Evolutionary conservation across 768 basidiomycete species (phyloP), one percentile per base, ranked within the genome.

Genomic region (Mycena albidolilacea): DNA sequence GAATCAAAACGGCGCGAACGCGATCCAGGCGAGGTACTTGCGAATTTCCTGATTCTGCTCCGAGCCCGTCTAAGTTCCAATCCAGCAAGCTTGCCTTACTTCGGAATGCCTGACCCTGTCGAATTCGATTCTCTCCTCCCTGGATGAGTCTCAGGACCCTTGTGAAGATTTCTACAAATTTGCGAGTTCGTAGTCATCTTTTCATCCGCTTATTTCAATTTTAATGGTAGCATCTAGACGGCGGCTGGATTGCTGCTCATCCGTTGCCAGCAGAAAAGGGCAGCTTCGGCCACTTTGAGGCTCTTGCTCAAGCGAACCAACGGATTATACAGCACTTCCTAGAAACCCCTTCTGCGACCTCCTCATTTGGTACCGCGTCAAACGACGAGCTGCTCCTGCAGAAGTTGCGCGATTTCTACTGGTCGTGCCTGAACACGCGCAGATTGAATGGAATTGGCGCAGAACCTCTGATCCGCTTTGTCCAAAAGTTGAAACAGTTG

Each of bases 101-200:
- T 79, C 92, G 5, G 88, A 92, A 73, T 99, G 98, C 79, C 92
- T 99, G 62, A 83, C 90, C 43, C 87, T 97, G 14, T 92, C 97
- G 11, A 93, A 95, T 1, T 88, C 91, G 0, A 93, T 99, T 70
- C 83, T 99, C 17, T 89, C 92, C 21, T 91, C 91, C 0, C 82
- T 99, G 23, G 97, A 99, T 79, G 88, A 88, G 11, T 85, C 90
- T 10, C 88, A 93, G 75, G 96, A 99, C 79, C 98, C 98, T 0
- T 99, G 98, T 81, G 95, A 98, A 76, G 93, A 96, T 82, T 98
- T 98, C 81, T 98, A 97, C 79, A 90, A 93, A 74, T 99, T 92
- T 83, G 91, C 97, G 12, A 97, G 96, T 97, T 78, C 78, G 95
- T 91, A 11, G 14, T n/a, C 30, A 48, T 19, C 61, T 65, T 30